These are phyloP conservation scores for Pachyrhizus erosus DNA, from an alignment of 306 rosid genomes.

Conservation along the genomic window DNA sequence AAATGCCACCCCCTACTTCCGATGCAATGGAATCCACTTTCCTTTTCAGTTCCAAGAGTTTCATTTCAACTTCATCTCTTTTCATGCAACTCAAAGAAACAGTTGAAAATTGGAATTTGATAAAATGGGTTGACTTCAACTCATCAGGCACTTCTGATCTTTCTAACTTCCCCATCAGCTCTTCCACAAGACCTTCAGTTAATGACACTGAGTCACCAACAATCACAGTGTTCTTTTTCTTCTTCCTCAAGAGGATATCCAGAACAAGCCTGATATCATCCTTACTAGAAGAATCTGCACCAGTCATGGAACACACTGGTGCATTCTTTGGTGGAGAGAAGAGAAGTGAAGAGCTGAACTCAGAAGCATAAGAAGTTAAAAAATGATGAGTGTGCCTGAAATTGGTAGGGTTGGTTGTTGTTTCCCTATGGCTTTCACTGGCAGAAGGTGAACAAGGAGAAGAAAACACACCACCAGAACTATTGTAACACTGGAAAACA, in stretches of 20 bases:
- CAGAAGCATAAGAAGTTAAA: constrained; percentile 57
- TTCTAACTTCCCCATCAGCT: constrained; percentile 62
- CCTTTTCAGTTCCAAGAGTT: constrained; percentile 60
- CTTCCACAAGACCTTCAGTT: constrained; percentile 66
- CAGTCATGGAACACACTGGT: constrained; percentile 33
- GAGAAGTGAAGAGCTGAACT: constrained; percentile 51
- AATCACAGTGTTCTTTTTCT: constrained; percentile 73
- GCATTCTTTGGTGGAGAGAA: constrained; percentile 65
- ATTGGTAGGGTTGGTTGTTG: constrained; percentile 38
- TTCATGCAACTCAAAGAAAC: constrained; percentile 67
- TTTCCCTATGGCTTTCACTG: constrained; percentile 40
- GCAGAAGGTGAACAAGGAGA: constrained; percentile 86
- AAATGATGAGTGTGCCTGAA: constrained; percentile 56
- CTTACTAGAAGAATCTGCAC: constrained; percentile 53
- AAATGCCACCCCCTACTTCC: constrained; percentile 59
- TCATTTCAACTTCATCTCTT: constrained; percentile 66
- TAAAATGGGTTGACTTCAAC: constrained; percentile 56
- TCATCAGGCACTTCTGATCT: constrained; percentile 75
- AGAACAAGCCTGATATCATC: constrained; percentile 71
- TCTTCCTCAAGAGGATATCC: constrained; percentile 65
- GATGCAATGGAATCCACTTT: constrained; percentile 52
- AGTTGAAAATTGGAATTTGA: constrained; percentile 60
- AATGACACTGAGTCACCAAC: constrained; percentile 65
- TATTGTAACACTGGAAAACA: constrained; percentile 64
- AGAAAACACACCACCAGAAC: constrained; percentile 73